Evolutionary conservation across 108 stramenopile genomes (phyloP), one percentile per base, ranked within the genome.

Genomic region (Nitzschia palea): DNA sequence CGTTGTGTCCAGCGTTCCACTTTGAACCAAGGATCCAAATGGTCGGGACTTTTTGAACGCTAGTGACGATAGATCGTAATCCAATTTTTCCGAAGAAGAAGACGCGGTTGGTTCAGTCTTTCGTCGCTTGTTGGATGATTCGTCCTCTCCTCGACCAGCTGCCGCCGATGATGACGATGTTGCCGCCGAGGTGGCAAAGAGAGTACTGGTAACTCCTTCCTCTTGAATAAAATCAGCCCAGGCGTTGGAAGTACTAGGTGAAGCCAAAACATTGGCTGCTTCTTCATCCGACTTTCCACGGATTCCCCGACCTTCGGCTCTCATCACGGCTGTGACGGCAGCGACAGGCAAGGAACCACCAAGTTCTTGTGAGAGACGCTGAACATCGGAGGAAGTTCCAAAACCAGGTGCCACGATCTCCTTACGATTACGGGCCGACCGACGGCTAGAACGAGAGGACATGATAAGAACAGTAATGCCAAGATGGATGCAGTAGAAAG

Each of bases 141-240:
- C 65, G n/a, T 67, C 56, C 3, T 44, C 40, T 29, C 9, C 6
- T 29, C 2, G 8, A n/a, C n/a, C n/a, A n/a, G n/a, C n/a, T n/a
- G n/a, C n/a, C n/a, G 10, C 40, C 22, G 0, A 44, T 52, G 0
- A 15, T 25, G 5, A 45, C 47, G 34, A 63, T 15, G 2, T n/a
- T n/a, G n/a, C n/a, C 60, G n/a, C 20, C 45, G 54, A 55, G 40
- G 65, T 47, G 32, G 36, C 42, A 48, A 25, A 40, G 32, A 60
- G 37, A 25, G 22, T 37, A n/a, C 40, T 55, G 33, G 58, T 48
- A 4, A 80, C 72, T 29, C 82, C 84, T 47, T 90, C 90, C 45
- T 92, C 90, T 34, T 62, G 71, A 79, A 95, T 82, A 58, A 92
- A 95, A 45, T 89, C 87, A 0, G 90, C 90, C 94, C 94, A 95